phyloP scores from a whole-genome alignment of 2,329 filamentous ascomycete species.

The Aaosphaeria pasadenensis region DNA sequence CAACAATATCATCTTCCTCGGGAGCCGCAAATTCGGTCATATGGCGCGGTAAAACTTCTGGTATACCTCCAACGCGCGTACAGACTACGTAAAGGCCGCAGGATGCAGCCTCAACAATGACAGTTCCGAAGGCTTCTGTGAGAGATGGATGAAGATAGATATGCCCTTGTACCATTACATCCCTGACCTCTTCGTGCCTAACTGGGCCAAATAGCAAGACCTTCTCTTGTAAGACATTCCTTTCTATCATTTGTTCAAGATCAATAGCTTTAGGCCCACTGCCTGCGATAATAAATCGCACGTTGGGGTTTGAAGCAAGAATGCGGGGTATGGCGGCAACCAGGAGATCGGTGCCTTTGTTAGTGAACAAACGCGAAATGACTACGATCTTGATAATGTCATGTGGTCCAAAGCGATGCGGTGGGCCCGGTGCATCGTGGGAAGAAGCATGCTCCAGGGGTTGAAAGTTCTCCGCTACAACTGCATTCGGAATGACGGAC shows the following conservation, averaged over 20 bases:
- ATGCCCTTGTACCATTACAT: slow-evolving; percentile 95
- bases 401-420: slow-evolving; percentile 70
- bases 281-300: slow-evolving; percentile 94
- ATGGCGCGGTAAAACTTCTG: slow-evolving; percentile 89
- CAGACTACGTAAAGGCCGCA: slow-evolving; percentile 96
- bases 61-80: slow-evolving; percentile 93
- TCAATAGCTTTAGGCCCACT: slow-evolving; percentile 97
- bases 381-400: slow-evolving; percentile 95
- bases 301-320: slow-evolving; percentile 82
- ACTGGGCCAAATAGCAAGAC: slow-evolving; percentile 90
- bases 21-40: slow-evolving; percentile 98
- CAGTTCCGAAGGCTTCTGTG: slow-evolving; percentile 95
- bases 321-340: slow-evolving; percentile 94
- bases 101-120: slow-evolving; percentile 94
- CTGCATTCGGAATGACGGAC: slow-evolving; percentile 94
- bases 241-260: slow-evolving; percentile 95
- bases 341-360: slow-evolving; percentile 96
- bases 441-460: slow-evolving; percentile 55
- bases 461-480: slow-evolving; percentile 93
- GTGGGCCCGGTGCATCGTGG: slow-evolving; percentile 48
- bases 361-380: slow-evolving; percentile 96
- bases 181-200: slow-evolving; percentile 91
- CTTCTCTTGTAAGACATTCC: slow-evolving; percentile 87
- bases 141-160: slow-evolving; percentile 94
- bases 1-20: slow-evolving; percentile 91